Evolutionary conservation across 768 basidiomycete species (phyloP), one percentile per base, ranked within the genome.

Genomic region (Phylloporus arenicola): DNA sequence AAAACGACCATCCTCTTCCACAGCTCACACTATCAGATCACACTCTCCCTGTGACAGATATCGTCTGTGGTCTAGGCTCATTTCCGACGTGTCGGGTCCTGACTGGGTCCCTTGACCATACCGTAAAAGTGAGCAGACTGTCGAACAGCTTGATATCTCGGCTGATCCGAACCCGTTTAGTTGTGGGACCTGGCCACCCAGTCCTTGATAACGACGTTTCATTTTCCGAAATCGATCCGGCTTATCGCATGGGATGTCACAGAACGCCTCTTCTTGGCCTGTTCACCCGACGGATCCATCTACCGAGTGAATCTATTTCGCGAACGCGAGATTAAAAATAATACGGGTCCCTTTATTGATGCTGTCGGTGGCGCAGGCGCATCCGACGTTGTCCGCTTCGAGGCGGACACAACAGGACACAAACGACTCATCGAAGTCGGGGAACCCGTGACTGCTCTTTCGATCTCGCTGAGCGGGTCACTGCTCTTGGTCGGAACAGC

Each of bases 181-280:
- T 66, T 92, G 29, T 92, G 91, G 90, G 88, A 91, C 67, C 68
- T 88, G 17, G 73, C 85, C 13, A 82, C 89, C 0, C 78, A 78
- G 44, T 74, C 83, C 12, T 75, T 97, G 14, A 71, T 98, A 22
- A 84, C 88, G 6, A 93, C 94, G 1, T 95, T 95, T 65, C 77
- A 84, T 57, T 93, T 96, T 57, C 89, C 92, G 14, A 75, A 82
- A 49, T 79, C 88, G 1, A 82, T 94, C 30, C 70, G 78, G 5
- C 79, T 72, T 48, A 61, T 94, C 16, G 80, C 81, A 10, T 86
- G 88, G 78, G 93, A 97, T 58, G 61, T 79, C n/a, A 81, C 84
- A 0, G 95, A 97, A 70, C 80, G 94, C 22, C 72, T 86, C 43
- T 91, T 97, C 68, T 93, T 96, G 62, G 91, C 90, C 27, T 87